phyloP scores from a whole-genome alignment of 2,329 filamentous ascomycete genomes.

The Trichoderma arundinaceum region DNA sequence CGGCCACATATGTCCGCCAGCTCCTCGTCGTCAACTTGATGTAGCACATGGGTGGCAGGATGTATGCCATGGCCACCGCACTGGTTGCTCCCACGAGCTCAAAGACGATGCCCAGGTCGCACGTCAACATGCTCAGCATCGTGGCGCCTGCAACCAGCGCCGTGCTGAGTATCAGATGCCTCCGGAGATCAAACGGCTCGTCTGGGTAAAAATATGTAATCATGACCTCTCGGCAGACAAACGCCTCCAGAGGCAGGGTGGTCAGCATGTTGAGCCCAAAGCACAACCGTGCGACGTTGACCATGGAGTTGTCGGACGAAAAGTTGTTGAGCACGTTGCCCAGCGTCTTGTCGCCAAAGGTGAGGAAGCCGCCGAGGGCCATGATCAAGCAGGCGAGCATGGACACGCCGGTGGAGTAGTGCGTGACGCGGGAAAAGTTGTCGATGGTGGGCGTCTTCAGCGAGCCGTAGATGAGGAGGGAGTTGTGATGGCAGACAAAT shows the following conservation, averaged over 20 bases:
- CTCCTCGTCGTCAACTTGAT: constrained; percentile 84
- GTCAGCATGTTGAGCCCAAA: constrained; percentile 99
- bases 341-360: constrained; percentile 87
- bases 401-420: constrained; percentile 88
- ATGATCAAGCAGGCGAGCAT: constrained; percentile 90
- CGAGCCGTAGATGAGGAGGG: constrained; percentile 94
- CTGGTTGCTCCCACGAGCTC: constrained; percentile 95
- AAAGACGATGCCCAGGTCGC: constrained; percentile 92
- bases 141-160: constrained; percentile 80
- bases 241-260: constrained; percentile 92
- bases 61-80: constrained; percentile 92
- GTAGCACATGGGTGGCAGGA: constrained; percentile 92
- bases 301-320: constrained; percentile 84
- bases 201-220: constrained; percentile 76
- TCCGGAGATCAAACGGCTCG: constrained; percentile 78
- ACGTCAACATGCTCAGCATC: constrained; percentile 79
- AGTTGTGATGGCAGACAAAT: constrained; percentile 87
- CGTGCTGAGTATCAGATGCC: constrained; percentile 87
- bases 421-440: constrained; percentile 90
- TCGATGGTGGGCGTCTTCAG: constrained; percentile 93
- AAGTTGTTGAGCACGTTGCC: constrained; percentile 99
- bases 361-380: constrained; percentile 87
- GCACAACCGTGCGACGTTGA: constrained; percentile 91
- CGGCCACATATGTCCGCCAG: constrained; percentile 75
- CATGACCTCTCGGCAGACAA: constrained; percentile 97